These are phyloP conservation scores for Ceratobasidium sp. DNA, from an alignment of 1,284 basidiomycete species.

Conservation along the genomic window DNA sequence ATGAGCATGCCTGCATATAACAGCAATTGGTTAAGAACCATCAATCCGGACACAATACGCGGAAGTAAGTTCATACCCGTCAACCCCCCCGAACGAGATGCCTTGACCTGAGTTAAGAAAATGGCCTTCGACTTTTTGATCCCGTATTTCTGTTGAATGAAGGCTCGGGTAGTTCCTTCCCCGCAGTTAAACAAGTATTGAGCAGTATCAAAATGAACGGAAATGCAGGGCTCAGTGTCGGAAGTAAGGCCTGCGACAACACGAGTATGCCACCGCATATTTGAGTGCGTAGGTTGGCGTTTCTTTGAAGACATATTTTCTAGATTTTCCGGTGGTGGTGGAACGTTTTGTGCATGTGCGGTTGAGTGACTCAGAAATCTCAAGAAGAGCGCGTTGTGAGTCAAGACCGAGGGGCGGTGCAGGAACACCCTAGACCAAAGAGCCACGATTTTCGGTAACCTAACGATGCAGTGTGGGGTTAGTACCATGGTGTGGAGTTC, in stretches of 20 bases:
- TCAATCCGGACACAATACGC: conserved; percentile 49
- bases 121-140: conserved; percentile 76
- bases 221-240: conserved; percentile 82
- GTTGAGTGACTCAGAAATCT: not conserved
- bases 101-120: conserved; percentile 78
- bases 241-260: conserved; percentile 65
- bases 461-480: no score
- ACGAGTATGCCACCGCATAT: conserved; percentile 58
- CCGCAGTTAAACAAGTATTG: conserved; percentile 91
- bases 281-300: conserved; percentile 36
- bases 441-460: not conserved
- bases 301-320: conserved; percentile 30
- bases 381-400: not conserved
- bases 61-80: no score
- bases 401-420: not conserved
- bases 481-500: no score
- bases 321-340: not conserved
- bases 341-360: not conserved
- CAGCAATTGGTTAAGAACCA: not conserved
- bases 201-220: conserved; percentile 79
- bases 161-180: conserved; percentile 82
- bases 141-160: conserved; percentile 74
- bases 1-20: conserved; percentile 76
- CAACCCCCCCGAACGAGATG: conserved; percentile 75
- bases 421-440: not conserved